Conservation (phyloP, 1,284 basidiomycete species). For the Rhodofomes roseus region DNA sequence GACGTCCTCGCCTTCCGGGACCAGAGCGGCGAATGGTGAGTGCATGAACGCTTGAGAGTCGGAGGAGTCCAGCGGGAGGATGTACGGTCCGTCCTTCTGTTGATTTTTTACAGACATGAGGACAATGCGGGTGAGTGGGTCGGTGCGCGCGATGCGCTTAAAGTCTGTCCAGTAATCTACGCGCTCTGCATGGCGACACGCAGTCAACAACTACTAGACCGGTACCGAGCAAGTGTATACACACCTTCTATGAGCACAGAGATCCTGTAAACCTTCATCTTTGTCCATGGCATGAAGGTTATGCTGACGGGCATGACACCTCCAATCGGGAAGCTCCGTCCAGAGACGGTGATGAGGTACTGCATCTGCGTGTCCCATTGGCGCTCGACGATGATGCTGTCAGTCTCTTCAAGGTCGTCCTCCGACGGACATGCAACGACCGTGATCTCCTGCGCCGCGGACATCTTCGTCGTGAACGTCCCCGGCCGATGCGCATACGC, state of each 20-base stretch:
- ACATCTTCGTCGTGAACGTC: slow-evolving; percentile 73
- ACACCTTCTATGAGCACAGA: slow-evolving; percentile 81
- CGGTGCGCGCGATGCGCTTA: slow-evolving; percentile 72
- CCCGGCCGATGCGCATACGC: slow-evolving; percentile 85
- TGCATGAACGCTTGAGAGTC: slow-evolving; percentile 48
- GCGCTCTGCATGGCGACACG: slow-evolving; percentile 48
- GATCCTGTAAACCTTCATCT: slow-evolving; percentile 81
- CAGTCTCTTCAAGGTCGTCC: slow-evolving; percentile 77
- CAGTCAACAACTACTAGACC: background rate
- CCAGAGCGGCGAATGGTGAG: slow-evolving; percentile 49
- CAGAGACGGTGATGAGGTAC: slow-evolving; percentile 79
- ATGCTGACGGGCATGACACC: slow-evolving; percentile 80
- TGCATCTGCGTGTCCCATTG: slow-evolving; percentile 93
- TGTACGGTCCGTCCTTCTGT: slow-evolving; percentile 41
- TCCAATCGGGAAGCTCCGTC: slow-evolving; percentile 82
- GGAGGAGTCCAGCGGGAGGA: slow-evolving; percentile 68
- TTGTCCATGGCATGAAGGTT: slow-evolving; percentile 81
- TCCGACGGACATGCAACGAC: slow-evolving; percentile 78
- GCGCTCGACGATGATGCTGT: slow-evolving; percentile 84
- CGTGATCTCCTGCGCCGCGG: slow-evolving; percentile 69
- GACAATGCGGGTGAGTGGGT: slow-evolving; percentile 63
- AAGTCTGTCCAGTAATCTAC: slow-evolving; percentile 77
- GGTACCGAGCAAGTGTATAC: background rate
- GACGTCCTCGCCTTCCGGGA: slow-evolving; percentile 40
- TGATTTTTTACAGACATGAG: slow-evolving; percentile 67